Percentiles rank a stretch among this genome's conserved stretches.
Evolutionary conservation across 768 basidiomycete genomes (phyloP).

Genomic region (Lepiota brunneoincarnata): DNA sequence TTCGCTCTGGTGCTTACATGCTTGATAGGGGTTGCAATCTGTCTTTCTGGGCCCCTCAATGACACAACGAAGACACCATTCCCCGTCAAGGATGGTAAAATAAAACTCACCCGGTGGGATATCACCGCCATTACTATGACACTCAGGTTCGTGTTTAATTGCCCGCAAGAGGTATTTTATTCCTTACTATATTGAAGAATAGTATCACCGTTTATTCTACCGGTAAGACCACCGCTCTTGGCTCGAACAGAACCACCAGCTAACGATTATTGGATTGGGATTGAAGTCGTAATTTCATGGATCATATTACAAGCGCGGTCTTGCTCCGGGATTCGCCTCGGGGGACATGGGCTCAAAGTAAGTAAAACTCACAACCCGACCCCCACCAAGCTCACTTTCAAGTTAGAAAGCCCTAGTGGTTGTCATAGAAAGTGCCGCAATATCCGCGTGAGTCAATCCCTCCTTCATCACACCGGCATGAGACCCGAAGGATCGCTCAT

Average conservation of each 20-base stretch:
- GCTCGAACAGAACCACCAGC: neutral
- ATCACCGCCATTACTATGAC: neutral
- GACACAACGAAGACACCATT: neutral
- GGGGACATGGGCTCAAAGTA: neutral
- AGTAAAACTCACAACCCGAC: neutral
- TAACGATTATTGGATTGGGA: neutral
- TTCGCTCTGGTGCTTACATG: neutral
- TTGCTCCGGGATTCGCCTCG: neutral
- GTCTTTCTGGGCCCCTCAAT: neutral
- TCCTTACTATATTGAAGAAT: neutral
- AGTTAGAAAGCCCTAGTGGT: neutral
- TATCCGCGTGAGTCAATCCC: constrained; percentile 10
- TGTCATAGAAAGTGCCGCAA: constrained; percentile 15
- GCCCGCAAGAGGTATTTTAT: neutral
- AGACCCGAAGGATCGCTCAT: no score
- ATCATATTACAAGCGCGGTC: neutral
- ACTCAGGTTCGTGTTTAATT: neutral
- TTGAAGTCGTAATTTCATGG: neutral
- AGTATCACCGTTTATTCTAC: constrained; percentile 1
- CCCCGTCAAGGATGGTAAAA: neutral
- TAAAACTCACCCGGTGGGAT: neutral
- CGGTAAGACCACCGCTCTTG: neutral
- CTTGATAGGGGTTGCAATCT: neutral
- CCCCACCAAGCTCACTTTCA: neutral
- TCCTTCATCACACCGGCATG: no score